Base-by-base conservation (phyloP, 2,329 filamentous ascomycete species). In the Nannizziopsis barbatae region DNA sequence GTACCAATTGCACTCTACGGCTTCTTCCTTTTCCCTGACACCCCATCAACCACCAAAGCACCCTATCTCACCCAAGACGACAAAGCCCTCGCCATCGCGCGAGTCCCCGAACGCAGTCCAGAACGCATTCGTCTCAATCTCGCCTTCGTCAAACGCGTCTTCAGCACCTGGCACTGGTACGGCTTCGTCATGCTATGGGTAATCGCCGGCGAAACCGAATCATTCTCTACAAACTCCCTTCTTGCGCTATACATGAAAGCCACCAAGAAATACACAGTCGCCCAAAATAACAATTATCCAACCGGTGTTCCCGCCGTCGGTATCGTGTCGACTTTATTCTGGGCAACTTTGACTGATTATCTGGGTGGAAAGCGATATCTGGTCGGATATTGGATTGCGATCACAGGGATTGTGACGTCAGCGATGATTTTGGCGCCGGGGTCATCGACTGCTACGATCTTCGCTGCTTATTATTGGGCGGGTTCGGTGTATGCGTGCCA, bases 401-500 rank as follows among this genome's bases (percentile, higher is more conserved):
- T 80, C n/a, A 83, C 79, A 0, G 81, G 80, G 1, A 68, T 84
- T 3, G 71, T 72, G 0, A 82, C 81, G 0, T 75, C 77, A 0
- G 71, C 74, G 3, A 74, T 86, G 70, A 75, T 86, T 1, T 64
- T 86, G 0, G 71, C 72, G 0, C 72, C 73, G 31, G 70, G 72
- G 0, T 62, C 66, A 0, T 74, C 71, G 2, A 81, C 76, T 0
- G 58, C 72, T 0, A 67, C 75, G 1, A 73, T 79, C 0, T 82
- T 86, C 52, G 80, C 62, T 0, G 80, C 80, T 3, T 85, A 84
- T 56, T 85, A 84, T 61, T 81, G 77, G 76, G 79, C 81, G 0
- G 83, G 83, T 0, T 69, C 75, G 2, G 79, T 84, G 0, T 86
- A 86, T 55, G 81, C 82, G 0, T 83, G 81, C 57, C 81, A 86